Conservation (phyloP, 495 filamentous ascomycete species). For the Chaetomium tenue region DNA sequence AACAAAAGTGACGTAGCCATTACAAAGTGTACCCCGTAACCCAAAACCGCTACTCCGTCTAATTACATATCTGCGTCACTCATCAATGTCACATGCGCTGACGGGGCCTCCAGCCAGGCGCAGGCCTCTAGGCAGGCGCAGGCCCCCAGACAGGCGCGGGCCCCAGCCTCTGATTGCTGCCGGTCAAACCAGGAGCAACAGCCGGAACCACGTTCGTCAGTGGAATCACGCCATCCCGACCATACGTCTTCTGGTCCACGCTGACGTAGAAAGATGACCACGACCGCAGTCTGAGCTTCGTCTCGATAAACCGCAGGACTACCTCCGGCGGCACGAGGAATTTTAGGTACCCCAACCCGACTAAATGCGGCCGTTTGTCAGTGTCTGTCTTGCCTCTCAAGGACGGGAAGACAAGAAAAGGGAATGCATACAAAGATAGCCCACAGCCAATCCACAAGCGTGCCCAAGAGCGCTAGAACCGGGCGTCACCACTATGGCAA, state of each 20-base stretch:
- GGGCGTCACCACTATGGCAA: conserved; percentile 71
- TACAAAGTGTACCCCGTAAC: neutral
- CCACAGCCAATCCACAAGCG: conserved; percentile 72
- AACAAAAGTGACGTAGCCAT: neutral
- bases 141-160: conserved; percentile 37
- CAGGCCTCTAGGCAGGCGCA: conserved; percentile 42
- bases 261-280: conserved; percentile 85
- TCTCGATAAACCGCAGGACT: conserved; percentile 76
- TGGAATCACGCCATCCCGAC: conserved; percentile 86
- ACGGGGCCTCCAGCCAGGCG: neutral
- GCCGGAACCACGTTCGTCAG: conserved; percentile 44
- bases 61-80: conserved; percentile 5
- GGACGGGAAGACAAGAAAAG: neutral
- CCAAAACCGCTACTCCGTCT: neutral
- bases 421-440: conserved; percentile 76
- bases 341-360: conserved; percentile 80
- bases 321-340: conserved; percentile 81
- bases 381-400: conserved; percentile 1
- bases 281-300: conserved; percentile 76
- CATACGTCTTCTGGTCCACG: conserved; percentile 93
- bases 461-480: conserved; percentile 83
- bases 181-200: conserved; percentile 56
- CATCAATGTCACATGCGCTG: neutral
- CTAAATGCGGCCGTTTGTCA: conserved; percentile 40
- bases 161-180: conserved; percentile 63